Conservation (phyloP, 352 stramenopile genomes). For the Phytopythium litorale region DNA sequence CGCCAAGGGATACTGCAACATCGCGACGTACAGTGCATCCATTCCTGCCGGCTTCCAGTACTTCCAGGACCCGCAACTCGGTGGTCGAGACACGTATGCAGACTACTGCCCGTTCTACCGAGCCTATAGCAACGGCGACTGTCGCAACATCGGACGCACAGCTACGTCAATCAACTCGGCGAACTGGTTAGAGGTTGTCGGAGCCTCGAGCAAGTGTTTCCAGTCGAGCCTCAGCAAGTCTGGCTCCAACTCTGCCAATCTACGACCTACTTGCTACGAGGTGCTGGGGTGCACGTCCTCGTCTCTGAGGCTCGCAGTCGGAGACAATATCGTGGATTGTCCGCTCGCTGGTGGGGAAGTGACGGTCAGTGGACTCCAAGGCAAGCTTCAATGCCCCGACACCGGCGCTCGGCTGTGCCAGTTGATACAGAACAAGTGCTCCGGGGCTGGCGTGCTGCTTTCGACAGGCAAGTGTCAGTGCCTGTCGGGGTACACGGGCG, state of each 20-base stretch:
- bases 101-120: slow-evolving; percentile 84
- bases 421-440: slow-evolving; percentile 67
- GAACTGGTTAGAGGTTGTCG: slow-evolving; percentile 54
- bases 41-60: slow-evolving; percentile 82
- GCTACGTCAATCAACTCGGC: slow-evolving; percentile 29
- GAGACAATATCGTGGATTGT: slow-evolving; percentile 48
- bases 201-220: slow-evolving; percentile 61
- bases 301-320: slow-evolving; percentile 42
- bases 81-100: slow-evolving; percentile 54
- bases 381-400: slow-evolving; percentile 45
- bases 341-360: slow-evolving; percentile 55
- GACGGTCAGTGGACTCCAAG: slow-evolving; percentile 40
- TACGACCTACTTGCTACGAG: slow-evolving; percentile 54
- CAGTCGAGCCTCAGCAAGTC: slow-evolving; percentile 56
- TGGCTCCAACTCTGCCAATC: slow-evolving; percentile 24
- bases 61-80: slow-evolving; percentile 56
- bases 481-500: slow-evolving; percentile 42
- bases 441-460: slow-evolving; percentile 49
- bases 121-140: slow-evolving; percentile 78
- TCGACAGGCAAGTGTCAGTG: slow-evolving; percentile 49
- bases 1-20: slow-evolving; percentile 77
- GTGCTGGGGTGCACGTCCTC: slow-evolving; percentile 42
- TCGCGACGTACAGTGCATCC: slow-evolving; percentile 53
- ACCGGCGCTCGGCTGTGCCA: slow-evolving; percentile 50
- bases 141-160: slow-evolving; percentile 43